Percentiles rank a stretch among this genome's conserved stretches.
Conservation (phyloP, 1,284 basidiomycete species). For the Leccinum pachyderme region DNA sequence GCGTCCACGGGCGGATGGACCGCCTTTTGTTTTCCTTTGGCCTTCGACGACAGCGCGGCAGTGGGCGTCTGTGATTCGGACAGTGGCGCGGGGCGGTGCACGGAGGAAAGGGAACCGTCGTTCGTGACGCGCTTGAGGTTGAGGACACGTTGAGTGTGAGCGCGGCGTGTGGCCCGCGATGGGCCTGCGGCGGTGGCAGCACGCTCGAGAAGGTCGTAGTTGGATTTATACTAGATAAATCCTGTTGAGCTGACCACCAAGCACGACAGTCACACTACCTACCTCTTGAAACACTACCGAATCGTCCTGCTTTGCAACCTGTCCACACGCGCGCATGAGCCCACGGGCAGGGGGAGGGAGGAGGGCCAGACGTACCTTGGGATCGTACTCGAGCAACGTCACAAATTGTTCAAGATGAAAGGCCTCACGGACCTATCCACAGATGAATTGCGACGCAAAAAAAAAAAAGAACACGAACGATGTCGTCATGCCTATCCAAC, state of each 20-base stretch:
- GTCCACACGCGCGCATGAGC: conserved; percentile 8
- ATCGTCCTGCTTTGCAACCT: conserved; percentile 74
- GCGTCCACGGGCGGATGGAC: conserved; percentile 36
- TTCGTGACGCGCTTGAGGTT: conserved; percentile 31
- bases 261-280: conserved; percentile 25
- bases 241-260: conserved; percentile 1
- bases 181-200: conserved; percentile 43
- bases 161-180: conserved; percentile 62
- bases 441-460: background rate
- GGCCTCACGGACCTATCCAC: conserved; percentile 67
- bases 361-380: conserved; percentile 47
- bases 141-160: conserved; percentile 53
- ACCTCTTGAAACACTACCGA: conserved; percentile 75
- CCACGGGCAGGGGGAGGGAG: background rate
- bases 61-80: background rate
- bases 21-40: conserved; percentile 36
- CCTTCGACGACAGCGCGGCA: conserved; percentile 23
- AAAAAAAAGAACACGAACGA: conserved; percentile 41
- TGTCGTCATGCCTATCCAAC: conserved; percentile 68
- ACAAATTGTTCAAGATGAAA: conserved; percentile 85
- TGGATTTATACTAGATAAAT: conserved; percentile 54
- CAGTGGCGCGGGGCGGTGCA: conserved; percentile 8
- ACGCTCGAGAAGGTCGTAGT: conserved; percentile 57
- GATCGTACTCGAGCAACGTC: conserved; percentile 73
- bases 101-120: conserved; percentile 3